Percentiles rank a stretch among this genome's conserved stretches.
These are phyloP conservation scores for Phyllosticta citribraziliensis DNA, from an alignment of 2,329 filamentous ascomycete species.

Conservation along the genomic window DNA sequence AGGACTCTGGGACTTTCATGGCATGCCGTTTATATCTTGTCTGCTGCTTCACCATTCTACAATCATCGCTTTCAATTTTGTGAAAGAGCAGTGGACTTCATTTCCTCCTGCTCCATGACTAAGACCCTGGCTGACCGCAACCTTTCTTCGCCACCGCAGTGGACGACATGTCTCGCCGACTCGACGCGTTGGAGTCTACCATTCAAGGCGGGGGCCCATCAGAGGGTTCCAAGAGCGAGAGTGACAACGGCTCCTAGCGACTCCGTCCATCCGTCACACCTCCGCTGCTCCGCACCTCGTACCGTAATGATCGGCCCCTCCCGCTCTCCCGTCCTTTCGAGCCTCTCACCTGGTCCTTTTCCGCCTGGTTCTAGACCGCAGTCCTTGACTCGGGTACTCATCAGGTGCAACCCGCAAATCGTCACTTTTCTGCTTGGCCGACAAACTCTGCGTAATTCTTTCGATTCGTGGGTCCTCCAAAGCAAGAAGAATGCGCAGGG, in stretches of 20 bases:
- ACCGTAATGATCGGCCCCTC: not conserved
- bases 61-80: not conserved
- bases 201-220: conserved; percentile 43
- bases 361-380: not conserved
- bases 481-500: not conserved
- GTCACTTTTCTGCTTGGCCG: not conserved
- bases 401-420: not conserved
- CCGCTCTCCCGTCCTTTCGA: not conserved
- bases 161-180: conserved; percentile 83
- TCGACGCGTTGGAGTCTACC: conserved; percentile 73
- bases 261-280: not conserved
- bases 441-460: not conserved
- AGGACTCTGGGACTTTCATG: too few species aligned
- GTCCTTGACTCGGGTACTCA: not conserved
- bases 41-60: not conserved
- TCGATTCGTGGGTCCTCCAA: not conserved
- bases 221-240: conserved; percentile 6
- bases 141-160: conserved; percentile 42
- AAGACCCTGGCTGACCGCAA: not conserved
- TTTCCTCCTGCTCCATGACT: not conserved
- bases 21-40: too few species aligned
- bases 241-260: conserved; percentile 2
- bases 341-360: not conserved
- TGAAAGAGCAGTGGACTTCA: not conserved
- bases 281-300: not conserved